Base-by-base conservation (phyloP, 495 filamentous ascomycete genomes). In the Hyaloscypha hepaticicola region DNA sequence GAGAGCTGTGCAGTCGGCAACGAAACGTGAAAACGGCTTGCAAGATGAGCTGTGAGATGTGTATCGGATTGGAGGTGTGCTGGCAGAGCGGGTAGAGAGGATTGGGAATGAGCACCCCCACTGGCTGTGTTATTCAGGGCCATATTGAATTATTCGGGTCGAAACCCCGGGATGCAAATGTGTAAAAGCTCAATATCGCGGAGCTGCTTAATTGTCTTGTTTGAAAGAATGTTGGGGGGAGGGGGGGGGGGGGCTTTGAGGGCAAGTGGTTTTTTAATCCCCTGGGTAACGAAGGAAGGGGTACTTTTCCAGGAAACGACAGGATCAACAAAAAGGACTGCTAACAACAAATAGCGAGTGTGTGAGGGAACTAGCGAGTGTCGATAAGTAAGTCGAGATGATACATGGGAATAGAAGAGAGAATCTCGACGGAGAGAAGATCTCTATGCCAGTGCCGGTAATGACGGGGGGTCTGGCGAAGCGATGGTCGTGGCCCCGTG, bases 31-130 rank as follows among this genome's bases (percentile, higher is more conserved):
- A 96, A 99, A 34, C 95, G 90, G 76, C 93, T 97, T 59, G 95
- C 95, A 27, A 99, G 83, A 77, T 99, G 95, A 31, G 93, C 91
- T 3, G 95, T 99, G 67, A 98, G 79, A 74, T 96, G 91, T 49
- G 94, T 97, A 77, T 98, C 95, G 60, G 93, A 97, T 78, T 98
- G 95, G 31, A 93, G 82, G 82, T 99, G 95, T 34, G 88, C 82
- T 33, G 95, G 95, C 60, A 99, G 79, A 28, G 92, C 87, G 31
- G 93, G 91, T 49, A 99, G 81, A 33, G 94, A 97, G 38, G 92
- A 83, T 74, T 97, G 92, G n/a, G 89, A 88, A 75, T 97, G 90
- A 66, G 90, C 85, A 71, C 85, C 82, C 74, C 80, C 81, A 71
- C 77, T 77, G 56, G 76, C 78, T 61, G 62, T 59, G 16, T 55